Evolutionary conservation across 257 asterid species (phyloP), one percentile per base, ranked within the genome.

Genomic region (Solanum chaucha): DNA sequence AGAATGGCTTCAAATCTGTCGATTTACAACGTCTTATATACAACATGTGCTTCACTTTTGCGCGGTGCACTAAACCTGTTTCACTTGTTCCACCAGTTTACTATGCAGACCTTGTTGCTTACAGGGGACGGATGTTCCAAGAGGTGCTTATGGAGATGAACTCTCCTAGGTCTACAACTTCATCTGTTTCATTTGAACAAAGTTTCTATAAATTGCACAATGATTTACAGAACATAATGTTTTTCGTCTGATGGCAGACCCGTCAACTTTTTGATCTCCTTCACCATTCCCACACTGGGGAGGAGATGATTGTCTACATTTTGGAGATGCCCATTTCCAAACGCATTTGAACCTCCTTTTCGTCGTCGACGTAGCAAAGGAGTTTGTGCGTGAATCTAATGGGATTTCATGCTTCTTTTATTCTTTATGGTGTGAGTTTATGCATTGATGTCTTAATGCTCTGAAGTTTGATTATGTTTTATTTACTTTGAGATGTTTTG

Each of bases 71-170:
- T 0, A 92, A 93, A 86, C 94, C 97, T 1, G 94, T 95, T 7
- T 91, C 98, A 1, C 95, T 95, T 6, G 95, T 95, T n/a, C 97
- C 97, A 0, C 97, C 98, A 0, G 95, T 93, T 7, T 93, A 91
- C 82, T 96, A 95, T 81, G 98, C 98, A 4, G 96, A 95, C 36
- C 94, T 93, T 6, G 98, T 92, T 26, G 98, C 98, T 14, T 95
- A 92, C 40, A 83, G 98, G 85, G 98, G 98, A 1, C 93, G 97
- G 5, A 10, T 92, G 90, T 95, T 89, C 82, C 98, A 94, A 72
- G 95, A 93, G 87, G 95, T 91, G 24, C 44, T 35, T 5, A 88
- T 85, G 92, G 95, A 90, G 83, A 30, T 6, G 4, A 82, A 86
- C 55, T 19, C 90, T 82, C 81, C 87, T 12, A 28, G 85, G 4